Evolutionary conservation across 805 yeast genomes (phyloP).

Genomic region (Candida ponderosae): DNA sequence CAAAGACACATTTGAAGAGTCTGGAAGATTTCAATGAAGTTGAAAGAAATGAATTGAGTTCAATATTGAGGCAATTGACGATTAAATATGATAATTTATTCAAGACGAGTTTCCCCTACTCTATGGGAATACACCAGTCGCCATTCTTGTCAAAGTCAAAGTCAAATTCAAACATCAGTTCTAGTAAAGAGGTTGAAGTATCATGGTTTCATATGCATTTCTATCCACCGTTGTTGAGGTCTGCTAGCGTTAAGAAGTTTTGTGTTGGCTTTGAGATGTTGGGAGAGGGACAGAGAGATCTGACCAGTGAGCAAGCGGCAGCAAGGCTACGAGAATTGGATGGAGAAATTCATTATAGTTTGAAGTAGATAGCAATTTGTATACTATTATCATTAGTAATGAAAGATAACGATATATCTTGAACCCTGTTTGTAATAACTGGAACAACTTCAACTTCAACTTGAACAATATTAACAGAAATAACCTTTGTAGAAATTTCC

Average conservation of each 20-base stretch:
- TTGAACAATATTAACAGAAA: no score
- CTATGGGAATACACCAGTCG: conserved; percentile 79
- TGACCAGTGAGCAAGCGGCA: conserved; percentile 65
- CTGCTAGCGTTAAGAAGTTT: conserved; percentile 70
- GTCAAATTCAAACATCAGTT: no score
- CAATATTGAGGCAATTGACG: conserved; percentile 43
- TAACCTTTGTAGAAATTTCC: no score
- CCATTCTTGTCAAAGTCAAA: no score
- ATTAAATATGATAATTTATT: conserved; percentile 65
- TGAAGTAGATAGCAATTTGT: no score
- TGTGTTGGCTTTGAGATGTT: conserved; percentile 65
- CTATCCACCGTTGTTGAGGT: conserved; percentile 68
- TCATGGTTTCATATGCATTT: conserved; percentile 70
- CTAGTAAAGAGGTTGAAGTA: conserved; percentile 33
- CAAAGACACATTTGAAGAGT: conserved; percentile 47
- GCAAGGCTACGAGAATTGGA: conserved; percentile 39
- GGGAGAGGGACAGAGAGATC: conserved; percentile 66
- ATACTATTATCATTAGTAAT: no score
- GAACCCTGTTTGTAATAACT: no score
- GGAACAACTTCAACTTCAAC: no score
- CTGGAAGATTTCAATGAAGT: conserved; percentile 36
- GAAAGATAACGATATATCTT: no score
- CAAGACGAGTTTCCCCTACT: conserved; percentile 64
- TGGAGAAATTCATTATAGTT: conserved; percentile 19
- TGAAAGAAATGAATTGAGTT: conserved; percentile 50